Base-by-base conservation (phyloP, 352 stramenopile species). In the Phytophthora pistaciae region DNA sequence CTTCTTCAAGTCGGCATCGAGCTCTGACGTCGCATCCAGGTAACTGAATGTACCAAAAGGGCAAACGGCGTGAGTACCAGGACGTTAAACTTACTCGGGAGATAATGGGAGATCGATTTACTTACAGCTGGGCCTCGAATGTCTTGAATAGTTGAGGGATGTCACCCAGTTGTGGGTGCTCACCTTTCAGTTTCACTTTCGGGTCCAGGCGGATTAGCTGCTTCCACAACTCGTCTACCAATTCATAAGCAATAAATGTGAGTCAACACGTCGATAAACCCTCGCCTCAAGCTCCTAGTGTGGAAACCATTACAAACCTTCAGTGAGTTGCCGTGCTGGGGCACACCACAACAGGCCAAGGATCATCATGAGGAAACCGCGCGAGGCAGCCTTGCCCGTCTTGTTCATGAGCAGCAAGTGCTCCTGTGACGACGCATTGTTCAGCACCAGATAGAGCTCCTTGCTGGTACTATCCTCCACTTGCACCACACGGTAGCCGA, bases 331-430 rank as follows among this genome's bases (percentile, higher is more conserved):
- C 11, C 87, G 84, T 0, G 65, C 76, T 6, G 75, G 80, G 2
- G 89, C 85, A 49, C 89, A 96, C 87, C 89, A 96, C 29, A 96
- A 77, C n/a, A 96, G 72, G 9, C 86, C 89, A 10, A 96, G 65
- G 13, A 94, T 68, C 78, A 94, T 90, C 87, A 96, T 96, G 58
- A 96, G 74, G 16, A 96, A 81, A 0, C 87, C 89, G 9, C 87
- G 85, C 14, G 77, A 79, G 14, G 78, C 64, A 60, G 79, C 82
- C 23, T 87, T 89, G 64, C 83, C 74, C 29, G 77, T 94, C 60
- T 94, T 94, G 77, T 96, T 94, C 50, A 94, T 77, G 5, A 83
- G 77, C 42, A 83, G 73, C 64, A 93, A 74, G 66, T 96, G 89
- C 50, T 92, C 83, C 56, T 96, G 89, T 14, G 86, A 92, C 46